Percentiles rank a stretch among this genome's conserved stretches.
phyloP scores from a whole-genome alignment of 1,284 basidiomycete genomes.

The Trichosporon sp. region DNA sequence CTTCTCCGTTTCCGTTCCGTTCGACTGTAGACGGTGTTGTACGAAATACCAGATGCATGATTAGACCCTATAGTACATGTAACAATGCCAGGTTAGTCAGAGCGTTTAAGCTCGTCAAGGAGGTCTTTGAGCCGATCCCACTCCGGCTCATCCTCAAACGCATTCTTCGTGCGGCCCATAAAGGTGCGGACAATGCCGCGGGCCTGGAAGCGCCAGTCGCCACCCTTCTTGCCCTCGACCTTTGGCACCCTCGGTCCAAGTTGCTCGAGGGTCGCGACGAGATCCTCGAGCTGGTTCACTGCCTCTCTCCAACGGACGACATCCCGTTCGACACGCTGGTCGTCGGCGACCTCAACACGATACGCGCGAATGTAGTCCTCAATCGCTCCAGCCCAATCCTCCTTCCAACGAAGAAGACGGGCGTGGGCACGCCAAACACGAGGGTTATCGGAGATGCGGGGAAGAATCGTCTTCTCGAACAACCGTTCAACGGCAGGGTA shows the following conservation, averaged over 20 bases:
- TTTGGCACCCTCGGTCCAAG: slow-evolving; percentile 62
- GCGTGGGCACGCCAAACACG: slow-evolving; percentile 76
- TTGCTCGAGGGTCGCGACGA: slow-evolving; percentile 74
- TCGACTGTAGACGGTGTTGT: slow-evolving; percentile 5
- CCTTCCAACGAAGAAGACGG: slow-evolving; percentile 67
- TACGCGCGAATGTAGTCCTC: slow-evolving; percentile 79
- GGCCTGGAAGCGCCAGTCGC: slow-evolving; percentile 75
- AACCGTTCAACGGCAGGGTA: slow-evolving; percentile 59
- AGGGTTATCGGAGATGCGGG: slow-evolving; percentile 63
- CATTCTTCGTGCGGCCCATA: slow-evolving; percentile 58
- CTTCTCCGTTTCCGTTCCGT: background rate
- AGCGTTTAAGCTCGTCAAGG: slow-evolving; percentile 48
- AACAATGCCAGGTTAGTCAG: slow-evolving; percentile 9
- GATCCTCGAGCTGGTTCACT: slow-evolving; percentile 69
- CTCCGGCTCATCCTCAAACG: slow-evolving; percentile 79
- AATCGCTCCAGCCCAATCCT: slow-evolving; percentile 66
- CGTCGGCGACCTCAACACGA: slow-evolving; percentile 63
- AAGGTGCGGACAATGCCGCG: slow-evolving; percentile 83
- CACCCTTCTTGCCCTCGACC: slow-evolving; percentile 50
- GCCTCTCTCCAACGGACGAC: slow-evolving; percentile 63
- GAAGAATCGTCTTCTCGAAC: slow-evolving; percentile 70
- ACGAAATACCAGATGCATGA: slow-evolving; percentile 16
- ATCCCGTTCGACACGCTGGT: slow-evolving; percentile 61
- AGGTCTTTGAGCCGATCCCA: slow-evolving; percentile 63
- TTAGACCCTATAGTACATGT: slow-evolving; percentile 6